These are phyloP conservation scores for Cucurbita maxima DNA, from an alignment of 306 rosid species.

Conservation along the genomic window DNA sequence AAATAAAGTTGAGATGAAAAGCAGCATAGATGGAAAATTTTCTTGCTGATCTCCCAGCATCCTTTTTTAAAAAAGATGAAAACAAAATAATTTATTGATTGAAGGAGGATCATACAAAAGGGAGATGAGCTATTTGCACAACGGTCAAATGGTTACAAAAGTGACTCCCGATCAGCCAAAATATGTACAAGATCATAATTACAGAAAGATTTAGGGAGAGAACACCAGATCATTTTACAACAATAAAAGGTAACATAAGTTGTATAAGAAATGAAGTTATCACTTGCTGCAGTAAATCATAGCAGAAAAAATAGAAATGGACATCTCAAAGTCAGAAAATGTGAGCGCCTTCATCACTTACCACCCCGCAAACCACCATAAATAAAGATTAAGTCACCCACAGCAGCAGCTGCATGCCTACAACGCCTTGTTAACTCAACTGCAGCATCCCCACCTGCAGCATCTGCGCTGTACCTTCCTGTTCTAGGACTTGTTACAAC, in stretches of 20 bases:
- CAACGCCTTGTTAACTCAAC: conserved; percentile 97
- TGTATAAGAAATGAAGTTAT: neutral
- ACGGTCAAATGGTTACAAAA: neutral
- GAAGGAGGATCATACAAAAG: neutral
- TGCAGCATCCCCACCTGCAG: conserved; percentile 98
- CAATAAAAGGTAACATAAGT: neutral
- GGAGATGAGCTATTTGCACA: neutral
- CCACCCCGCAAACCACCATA: conserved; percentile 99
- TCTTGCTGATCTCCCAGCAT: neutral
- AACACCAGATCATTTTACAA: neutral
- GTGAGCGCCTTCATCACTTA: conserved; percentile 25
- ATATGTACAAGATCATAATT: neutral
- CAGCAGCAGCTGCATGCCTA: conserved; percentile 96
- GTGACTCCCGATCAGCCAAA: neutral
- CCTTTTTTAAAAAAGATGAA: neutral
- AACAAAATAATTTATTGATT: neutral
- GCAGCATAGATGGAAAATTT: neutral
- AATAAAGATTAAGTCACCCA: conserved; percentile 83
- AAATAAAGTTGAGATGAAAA: neutral
- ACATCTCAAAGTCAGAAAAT: neutral
- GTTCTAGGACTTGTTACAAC: conserved; percentile 97
- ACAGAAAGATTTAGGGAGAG: neutral
- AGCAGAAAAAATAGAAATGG: neutral
- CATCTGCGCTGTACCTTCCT: conserved; percentile 94
- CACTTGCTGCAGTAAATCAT: neutral